Conservation (phyloP, 2,329 filamentous ascomycete species). For the Fusarium sublunatum region DNA sequence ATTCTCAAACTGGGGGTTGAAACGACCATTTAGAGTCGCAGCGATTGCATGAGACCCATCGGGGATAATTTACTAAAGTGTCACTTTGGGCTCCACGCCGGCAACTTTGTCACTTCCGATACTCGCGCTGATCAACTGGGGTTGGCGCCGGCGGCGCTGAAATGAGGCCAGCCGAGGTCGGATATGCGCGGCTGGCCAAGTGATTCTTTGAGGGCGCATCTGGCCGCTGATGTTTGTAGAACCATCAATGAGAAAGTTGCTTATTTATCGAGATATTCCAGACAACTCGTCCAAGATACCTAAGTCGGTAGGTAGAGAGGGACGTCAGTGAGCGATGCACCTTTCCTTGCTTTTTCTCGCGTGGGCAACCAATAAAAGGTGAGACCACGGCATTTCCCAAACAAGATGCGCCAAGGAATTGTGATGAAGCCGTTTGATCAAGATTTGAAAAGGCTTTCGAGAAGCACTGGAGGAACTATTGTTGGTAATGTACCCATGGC, state of each 20-base stretch:
- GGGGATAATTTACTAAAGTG: conserved; percentile 35
- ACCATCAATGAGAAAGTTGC: background rate
- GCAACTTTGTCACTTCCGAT: conserved; percentile 40
- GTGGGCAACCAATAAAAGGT: background rate
- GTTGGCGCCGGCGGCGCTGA: conserved; percentile 35
- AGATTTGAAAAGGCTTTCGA: conserved; percentile 6
- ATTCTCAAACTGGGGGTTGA: conserved; percentile 9
- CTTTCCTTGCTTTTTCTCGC: conserved; percentile 4
- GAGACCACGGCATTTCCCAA: conserved; percentile 10
- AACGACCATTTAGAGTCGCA: conserved; percentile 22
- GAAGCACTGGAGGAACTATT: background rate
- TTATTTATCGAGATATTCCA: conserved; percentile 4
- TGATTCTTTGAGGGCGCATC: background rate
- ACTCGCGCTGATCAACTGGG: conserved; percentile 36
- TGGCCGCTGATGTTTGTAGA: background rate
- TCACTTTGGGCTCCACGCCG: conserved; percentile 33
- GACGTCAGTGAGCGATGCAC: conserved; percentile 1
- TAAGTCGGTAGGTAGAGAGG: background rate
- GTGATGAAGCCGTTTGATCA: conserved; percentile 7
- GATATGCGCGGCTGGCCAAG: conserved; percentile 10
- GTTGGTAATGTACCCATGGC: background rate
- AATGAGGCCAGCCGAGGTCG: conserved; percentile 31
- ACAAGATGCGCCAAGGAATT: conserved; percentile 6
- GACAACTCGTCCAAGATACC: background rate
- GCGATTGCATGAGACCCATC: conserved; percentile 42